Evolutionary conservation across 768 basidiomycete species (phyloP).

Genomic region (Tubosaeta brunneosetosa): DNA sequence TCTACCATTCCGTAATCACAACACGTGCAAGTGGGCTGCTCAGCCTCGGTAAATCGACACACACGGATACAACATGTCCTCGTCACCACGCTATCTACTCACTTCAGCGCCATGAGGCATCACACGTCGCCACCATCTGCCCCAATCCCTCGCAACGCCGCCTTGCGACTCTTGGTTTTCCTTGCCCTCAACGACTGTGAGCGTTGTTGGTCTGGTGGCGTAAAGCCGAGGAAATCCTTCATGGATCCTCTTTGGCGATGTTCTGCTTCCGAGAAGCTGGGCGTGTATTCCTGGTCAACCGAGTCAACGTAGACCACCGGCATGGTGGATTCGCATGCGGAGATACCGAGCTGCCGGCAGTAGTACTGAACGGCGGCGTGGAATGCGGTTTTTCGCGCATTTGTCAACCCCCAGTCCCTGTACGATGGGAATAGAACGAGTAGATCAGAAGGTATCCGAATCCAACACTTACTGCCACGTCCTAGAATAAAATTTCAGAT

Average conservation of each 20-base stretch:
- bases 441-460: not conserved
- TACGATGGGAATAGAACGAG: not conserved
- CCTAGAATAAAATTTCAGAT: conserved; percentile 16
- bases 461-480: conserved; percentile 32
- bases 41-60: not conserved
- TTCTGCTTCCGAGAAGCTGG: conserved; percentile 1
- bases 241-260: conserved; percentile 1
- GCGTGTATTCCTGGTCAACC: conserved; percentile 11
- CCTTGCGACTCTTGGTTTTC: conserved; percentile 35
- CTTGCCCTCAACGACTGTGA: conserved; percentile 21
- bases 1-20: conserved; percentile 19
- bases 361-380: conserved; percentile 74
- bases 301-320: conserved; percentile 49
- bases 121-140: conserved; percentile 13
- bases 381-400: conserved; percentile 67
- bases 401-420: conserved; percentile 59
- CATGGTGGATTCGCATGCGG: conserved; percentile 52
- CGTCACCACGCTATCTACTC: not conserved
- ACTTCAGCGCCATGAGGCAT: conserved; percentile 10
- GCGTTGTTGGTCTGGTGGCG: conserved; percentile 21
- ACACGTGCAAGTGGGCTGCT: conserved; percentile 14
- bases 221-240: conserved; percentile 27
- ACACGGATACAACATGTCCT: conserved; percentile 15
- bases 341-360: conserved; percentile 64
- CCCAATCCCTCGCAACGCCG: conserved; percentile 28